Evolutionary conservation across 441 rosid genomes (phyloP), one percentile per base, ranked within the genome.

Genomic region (Pelargonium australe): DNA sequence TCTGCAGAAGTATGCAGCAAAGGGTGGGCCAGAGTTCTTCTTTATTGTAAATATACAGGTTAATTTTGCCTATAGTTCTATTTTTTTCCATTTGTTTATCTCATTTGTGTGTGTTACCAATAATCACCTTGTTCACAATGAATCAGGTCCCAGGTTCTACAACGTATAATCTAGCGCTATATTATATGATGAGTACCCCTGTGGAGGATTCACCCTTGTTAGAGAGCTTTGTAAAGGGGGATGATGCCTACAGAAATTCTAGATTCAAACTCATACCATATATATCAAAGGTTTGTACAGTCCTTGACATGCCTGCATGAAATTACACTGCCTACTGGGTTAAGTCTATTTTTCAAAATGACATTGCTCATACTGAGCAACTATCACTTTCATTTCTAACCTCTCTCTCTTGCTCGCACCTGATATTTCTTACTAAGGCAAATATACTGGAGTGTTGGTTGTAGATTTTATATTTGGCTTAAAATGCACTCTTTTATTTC

Each of bases 181-280:
- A 91, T 74, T 94, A 86, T 80, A 88, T 91, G 98, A 88, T 89
- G 96, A 87, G 76, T 73, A 82, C 89, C 68, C 92, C 95, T 63
- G 67, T 91, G 72, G 86, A 88, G 85, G 90, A 87, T 73, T 75
- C 91, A 69, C 93, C 96, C n/a, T 80, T 94, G 85, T 80, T 94
- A 19, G 82, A 86, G 70, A 86, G 88, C 76, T 94, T 94, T 82
- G 73, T 94, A 62, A 84, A 86, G 49, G 95, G 96, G 34, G 98
- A 93, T 73, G 90, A 94, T 71, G 83, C 96, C 23, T 84, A 78
- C 75, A 88, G 97, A 81, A 94, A 94, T 75, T 94, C 97, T 58
- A 87, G 97, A 82, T 93, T 93, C 84, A 93, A 93, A 85, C 97
- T 93, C 79, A 90, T 93, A 79, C 97, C 98, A 40, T 91, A 91